Conservation (phyloP, 148 eudicot genomes). For the Mesembryanthemum crystallinum region DNA sequence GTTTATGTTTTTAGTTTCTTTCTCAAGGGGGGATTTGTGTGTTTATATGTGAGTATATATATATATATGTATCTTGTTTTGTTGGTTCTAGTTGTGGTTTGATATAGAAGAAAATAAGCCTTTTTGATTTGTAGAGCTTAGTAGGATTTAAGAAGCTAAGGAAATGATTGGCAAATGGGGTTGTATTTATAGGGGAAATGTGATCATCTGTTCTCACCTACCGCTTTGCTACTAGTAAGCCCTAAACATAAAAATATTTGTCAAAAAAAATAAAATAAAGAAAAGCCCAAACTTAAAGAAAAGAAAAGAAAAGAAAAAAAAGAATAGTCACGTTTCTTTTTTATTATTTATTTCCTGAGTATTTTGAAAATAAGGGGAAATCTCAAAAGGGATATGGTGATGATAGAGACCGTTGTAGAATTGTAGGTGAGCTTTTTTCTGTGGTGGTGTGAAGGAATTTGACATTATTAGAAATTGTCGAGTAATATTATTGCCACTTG, state of each 20-base stretch:
- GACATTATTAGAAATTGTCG: no score
- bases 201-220: constrained; percentile 25
- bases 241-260: neutral
- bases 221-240: constrained; percentile 6
- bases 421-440: no score
- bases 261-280: neutral
- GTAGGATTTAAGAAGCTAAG: constrained; percentile 28
- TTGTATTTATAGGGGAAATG: constrained; percentile 26
- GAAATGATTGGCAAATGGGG: constrained; percentile 7
- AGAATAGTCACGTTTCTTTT: neutral
- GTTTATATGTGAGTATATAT: no score
- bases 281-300: neutral
- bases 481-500: no score
- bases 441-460: no score
- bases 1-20: neutral
- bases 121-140: neutral
- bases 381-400: neutral
- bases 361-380: constrained; percentile 6
- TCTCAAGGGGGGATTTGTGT: no score
- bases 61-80: neutral
- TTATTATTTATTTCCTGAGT: no score
- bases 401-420: neutral
- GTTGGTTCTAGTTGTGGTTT: no score
- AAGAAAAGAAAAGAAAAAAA: neutral
- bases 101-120: no score